These are phyloP conservation scores for Gloeostereum incarnatum DNA, from an alignment of 768 basidiomycete species.

Conservation along the genomic window DNA sequence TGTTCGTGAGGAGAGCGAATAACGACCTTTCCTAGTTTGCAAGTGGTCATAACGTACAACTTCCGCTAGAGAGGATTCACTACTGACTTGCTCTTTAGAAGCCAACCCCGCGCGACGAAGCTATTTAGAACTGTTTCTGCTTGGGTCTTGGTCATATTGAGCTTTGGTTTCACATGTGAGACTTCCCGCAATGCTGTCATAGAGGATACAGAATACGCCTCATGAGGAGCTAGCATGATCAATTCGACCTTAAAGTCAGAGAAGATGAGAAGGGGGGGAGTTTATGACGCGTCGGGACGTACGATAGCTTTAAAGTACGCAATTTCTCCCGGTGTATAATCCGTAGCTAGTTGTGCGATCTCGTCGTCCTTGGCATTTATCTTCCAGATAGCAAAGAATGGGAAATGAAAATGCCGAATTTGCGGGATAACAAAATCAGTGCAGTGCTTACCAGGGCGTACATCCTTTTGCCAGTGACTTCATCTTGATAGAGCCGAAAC, in stretches of 20 bases:
- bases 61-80: neutral
- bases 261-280: slow-evolving; percentile 3
- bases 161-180: slow-evolving; percentile 42
- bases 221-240: slow-evolving; percentile 73
- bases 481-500: slow-evolving; percentile 54
- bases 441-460: slow-evolving; percentile 53
- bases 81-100: slow-evolving; percentile 64
- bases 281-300: slow-evolving; percentile 15
- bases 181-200: slow-evolving; percentile 70
- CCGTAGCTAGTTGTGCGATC: slow-evolving; percentile 77
- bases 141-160: slow-evolving; percentile 64
- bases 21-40: slow-evolving; percentile 48
- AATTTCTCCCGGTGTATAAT: slow-evolving; percentile 73
- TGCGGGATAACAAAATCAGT: neutral
- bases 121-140: slow-evolving; percentile 65
- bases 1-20: slow-evolving; percentile 68
- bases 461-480: slow-evolving; percentile 51
- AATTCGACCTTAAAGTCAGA: slow-evolving; percentile 59
- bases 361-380: slow-evolving; percentile 77
- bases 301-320: slow-evolving; percentile 80
- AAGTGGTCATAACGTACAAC: neutral
- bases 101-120: slow-evolving; percentile 80
- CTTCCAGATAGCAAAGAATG: slow-evolving; percentile 31
- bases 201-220: slow-evolving; percentile 70
- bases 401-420: no score